Evolutionary conservation across 371 early-diverging fungal genomes (phyloP).

Genomic region (Rhizopus microsporus): DNA sequence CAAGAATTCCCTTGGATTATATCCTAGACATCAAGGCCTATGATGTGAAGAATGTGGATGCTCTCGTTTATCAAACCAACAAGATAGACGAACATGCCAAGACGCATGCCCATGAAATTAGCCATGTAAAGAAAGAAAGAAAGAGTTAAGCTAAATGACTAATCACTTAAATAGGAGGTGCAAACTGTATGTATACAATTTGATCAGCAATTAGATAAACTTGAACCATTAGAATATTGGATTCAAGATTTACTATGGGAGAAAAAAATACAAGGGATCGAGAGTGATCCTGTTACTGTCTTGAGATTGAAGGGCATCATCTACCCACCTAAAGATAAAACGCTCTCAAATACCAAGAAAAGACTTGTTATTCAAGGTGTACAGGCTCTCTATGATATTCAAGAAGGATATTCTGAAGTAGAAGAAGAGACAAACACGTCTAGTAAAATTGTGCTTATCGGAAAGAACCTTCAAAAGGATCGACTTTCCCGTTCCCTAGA

Average conservation of each 20-base stretch:
- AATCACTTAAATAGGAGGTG: conserved; percentile 38
- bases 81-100: conserved; percentile 35
- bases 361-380: conserved; percentile 86
- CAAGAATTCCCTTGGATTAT: conserved; percentile 73
- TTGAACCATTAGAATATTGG: conserved; percentile 75
- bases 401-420: conserved; percentile 56
- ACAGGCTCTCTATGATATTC: conserved; percentile 89
- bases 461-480: conserved; percentile 51
- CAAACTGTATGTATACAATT: conserved; percentile 56
- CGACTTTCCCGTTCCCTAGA: conserved; percentile 46
- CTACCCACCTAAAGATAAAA: conserved; percentile 41
- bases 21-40: conserved; percentile 81
- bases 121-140: conserved; percentile 33
- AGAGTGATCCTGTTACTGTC: conserved; percentile 51
- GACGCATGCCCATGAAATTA: conserved; percentile 43
- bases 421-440: conserved; percentile 31
- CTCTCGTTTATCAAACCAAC: conserved; percentile 32
- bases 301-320: conserved; percentile 87
- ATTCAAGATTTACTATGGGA: conserved; percentile 93
- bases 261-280: conserved; percentile 52
- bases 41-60: conserved; percentile 48
- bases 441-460: conserved; percentile 76
- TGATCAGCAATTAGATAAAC: conserved; percentile 31
- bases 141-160: background rate
- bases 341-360: conserved; percentile 21